Base-by-base conservation (phyloP, 768 basidiomycete species). In the Amyloporia xantha region DNA sequence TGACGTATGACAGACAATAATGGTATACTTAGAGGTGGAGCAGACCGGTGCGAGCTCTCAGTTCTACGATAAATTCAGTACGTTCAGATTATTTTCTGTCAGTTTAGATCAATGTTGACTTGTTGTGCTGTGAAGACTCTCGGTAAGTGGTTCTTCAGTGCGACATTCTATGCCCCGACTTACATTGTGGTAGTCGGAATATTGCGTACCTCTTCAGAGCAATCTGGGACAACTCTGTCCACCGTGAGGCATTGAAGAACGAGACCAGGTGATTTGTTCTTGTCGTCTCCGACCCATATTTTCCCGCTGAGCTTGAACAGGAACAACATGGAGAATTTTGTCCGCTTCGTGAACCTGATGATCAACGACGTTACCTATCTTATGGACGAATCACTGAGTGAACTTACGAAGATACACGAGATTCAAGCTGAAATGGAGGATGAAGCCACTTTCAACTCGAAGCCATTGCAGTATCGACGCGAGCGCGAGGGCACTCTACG, bases 281-380 rank as follows among this genome's bases (percentile, higher is more conserved):
- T 35, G 20, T n/a, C n/a, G 5, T 26, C 5, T 11, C 11, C 17
- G 41, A 5, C 7, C 23, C 4, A 36, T 12, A 21, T 19, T 23
- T 20, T 11, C 20, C 33, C 20, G 17, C 9, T 26, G n/a, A 86
- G 91, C 51, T 17, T 1, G 9, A 2, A 12, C 51, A 94, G 90
- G 54, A 41, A 46, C 24, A 81, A 91, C 61, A 84, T 89, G 41
- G 91, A 96, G 57, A 87, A 90, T 66, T 98, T 98, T 64, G 84
- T 98, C 46, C 84, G 85, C 48, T 98, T 99, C 65, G 79, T 94
- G 69, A 98, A 99, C 69, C 73, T 97, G 59, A 88, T 98, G 81
- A 96, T 98, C 73, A 97, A 96, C 75, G 96, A 99, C 59, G 92
- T 95, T 47, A 98, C 95, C 7, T 98, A 93, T 67, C 86, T 97